phyloP scores from a whole-genome alignment of 2,329 filamentous ascomycete species.

The Stemphylium vesicarium region DNA sequence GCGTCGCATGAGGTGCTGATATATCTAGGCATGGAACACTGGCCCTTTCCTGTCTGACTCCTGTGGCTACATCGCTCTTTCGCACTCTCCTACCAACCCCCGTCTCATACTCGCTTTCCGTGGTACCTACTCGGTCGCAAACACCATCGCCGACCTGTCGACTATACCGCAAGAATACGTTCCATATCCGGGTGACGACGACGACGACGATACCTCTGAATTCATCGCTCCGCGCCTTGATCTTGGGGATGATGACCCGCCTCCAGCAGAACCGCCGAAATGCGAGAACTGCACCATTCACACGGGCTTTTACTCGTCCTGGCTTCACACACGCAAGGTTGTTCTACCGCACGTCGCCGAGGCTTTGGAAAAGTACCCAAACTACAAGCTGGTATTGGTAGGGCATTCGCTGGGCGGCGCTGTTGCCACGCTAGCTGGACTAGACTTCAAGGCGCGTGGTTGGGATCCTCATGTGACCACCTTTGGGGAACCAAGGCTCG shows the following conservation, averaged over 20 bases:
- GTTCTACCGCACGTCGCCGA: constrained; percentile 72
- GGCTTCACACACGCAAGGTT: constrained; percentile 73
- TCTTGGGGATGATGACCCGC: constrained; percentile 24
- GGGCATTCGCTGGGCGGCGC: constrained; percentile 94
- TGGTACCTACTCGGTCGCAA: constrained; percentile 91
- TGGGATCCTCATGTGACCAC: constrained; percentile 83
- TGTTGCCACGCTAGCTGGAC: constrained; percentile 82
- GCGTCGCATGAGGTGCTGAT: constrained; percentile 12
- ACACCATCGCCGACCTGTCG: constrained; percentile 88
- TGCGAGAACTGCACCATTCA: constrained; percentile 93
- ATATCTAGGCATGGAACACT: constrained; percentile 80
- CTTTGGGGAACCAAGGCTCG: constrained; percentile 82
- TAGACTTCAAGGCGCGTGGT: constrained; percentile 80
- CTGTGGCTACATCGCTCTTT: constrained; percentile 92
- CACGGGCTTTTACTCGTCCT: constrained; percentile 84
- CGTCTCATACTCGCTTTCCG: constrained; percentile 87
- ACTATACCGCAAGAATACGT: constrained; percentile 89
- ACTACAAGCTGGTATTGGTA: constrained; percentile 77
- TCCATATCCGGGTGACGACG: constrained; percentile 72
- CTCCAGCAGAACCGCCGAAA: constrained; percentile 52
- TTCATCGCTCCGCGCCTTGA: constrained; percentile 27
- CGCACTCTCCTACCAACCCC: constrained; percentile 65
- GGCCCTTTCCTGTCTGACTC: constrained; percentile 85
- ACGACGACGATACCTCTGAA: constrained; percentile 48
- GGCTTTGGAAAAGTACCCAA: constrained; percentile 67